Base-by-base conservation (phyloP, 306 rosid genomes). In the Boehmeria nivea region DNA sequence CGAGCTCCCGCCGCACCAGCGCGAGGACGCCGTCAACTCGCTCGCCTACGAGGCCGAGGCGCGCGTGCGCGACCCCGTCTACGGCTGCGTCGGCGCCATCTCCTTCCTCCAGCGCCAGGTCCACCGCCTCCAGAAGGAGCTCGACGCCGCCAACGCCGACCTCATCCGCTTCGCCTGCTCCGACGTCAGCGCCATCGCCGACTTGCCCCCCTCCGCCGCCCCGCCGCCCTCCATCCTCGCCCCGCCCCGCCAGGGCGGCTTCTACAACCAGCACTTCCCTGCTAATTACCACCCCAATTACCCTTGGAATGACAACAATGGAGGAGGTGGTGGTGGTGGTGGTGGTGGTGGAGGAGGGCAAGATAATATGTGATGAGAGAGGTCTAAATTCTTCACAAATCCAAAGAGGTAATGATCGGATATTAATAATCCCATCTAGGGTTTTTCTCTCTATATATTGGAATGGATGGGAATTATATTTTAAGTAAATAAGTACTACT, bases 41-140 rank as follows among this genome's bases (percentile, higher is more conserved):
- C 85, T 91, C 0, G 93, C 99, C 18, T 91, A 91, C 11, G 99
- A 91, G 53, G 99, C 99, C 2, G 99, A 91, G 77, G 99, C 99
- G 0, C 78, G 99, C 0, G 89, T 91, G 9, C 77, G 93, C 48
- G 99, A 91, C 63, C 99, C 99, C 0, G 96, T 91, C 18, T 91
- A 91, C 39, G 99, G 99, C 20, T 91, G 99, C 14, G 96, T 91
- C 0, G 93, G 99, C 8, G 96, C 99, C 68, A 91, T 91, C 61
- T 82, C 99, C 17, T 91, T 84, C 76, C 96, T 91, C 12, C 96
- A 87, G 57, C 73, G 87, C 68, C 99, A 91, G 50, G 93, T 91
- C 54, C 95, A 91, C n/a, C 67, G 85, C 74, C 95, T 91, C 37
- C 96, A 91, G 22, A 91, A 91, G 71, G 96, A 91, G 33, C 96